Base-by-base conservation (phyloP, 2,329 filamentous ascomycete genomes). In the Aureobasidium sp. region DNA sequence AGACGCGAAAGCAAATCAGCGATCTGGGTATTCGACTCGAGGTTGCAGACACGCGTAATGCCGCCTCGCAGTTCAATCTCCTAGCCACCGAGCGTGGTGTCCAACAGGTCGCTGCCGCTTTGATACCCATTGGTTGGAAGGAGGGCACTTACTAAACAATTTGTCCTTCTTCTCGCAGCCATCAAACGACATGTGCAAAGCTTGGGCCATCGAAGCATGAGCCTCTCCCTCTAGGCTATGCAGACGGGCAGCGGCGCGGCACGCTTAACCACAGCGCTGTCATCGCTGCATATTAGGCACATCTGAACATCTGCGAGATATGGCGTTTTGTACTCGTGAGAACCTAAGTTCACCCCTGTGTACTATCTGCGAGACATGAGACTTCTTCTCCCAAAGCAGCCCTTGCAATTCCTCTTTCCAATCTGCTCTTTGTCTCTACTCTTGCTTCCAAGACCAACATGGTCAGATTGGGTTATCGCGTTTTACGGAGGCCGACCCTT, bases 61-160 rank as follows among this genome's bases (percentile, higher is more conserved):
- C 94, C 9, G 90, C 93, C 1, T 88, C 92, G 37, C 91, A 97
- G 73, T 99, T 94, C 75, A 99, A 99, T 72, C 73, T 99, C 70
- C 78, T 99, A 61, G 93, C 91, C n/a, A 97, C 91, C 20, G 94
- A 99, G 78, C 81, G 94, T 57, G 93, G 94, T 1, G 86, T 94
- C 6, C 82, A 85, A 22, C 88, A 93, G 69, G 86, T 97, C 65
- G 93, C 91, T 31, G 93, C 91, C 2, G 93, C 91, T 11, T 73
- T 99, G 75, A 84, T 97, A 74, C 92, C 92, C 0, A 82, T 94
- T 59, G 91, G 91, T 2, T 95, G 90, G 90, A 84, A 80, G 68
- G 87, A 90, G 63, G 81, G 69, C 44, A 41, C 57, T 22, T 42
- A 37, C 55, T 59, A n/a, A 34, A 36, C 5, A 14, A 22, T 1